Conservation (phyloP, 805 yeast species). For the Sungouiella blattae region DNA sequence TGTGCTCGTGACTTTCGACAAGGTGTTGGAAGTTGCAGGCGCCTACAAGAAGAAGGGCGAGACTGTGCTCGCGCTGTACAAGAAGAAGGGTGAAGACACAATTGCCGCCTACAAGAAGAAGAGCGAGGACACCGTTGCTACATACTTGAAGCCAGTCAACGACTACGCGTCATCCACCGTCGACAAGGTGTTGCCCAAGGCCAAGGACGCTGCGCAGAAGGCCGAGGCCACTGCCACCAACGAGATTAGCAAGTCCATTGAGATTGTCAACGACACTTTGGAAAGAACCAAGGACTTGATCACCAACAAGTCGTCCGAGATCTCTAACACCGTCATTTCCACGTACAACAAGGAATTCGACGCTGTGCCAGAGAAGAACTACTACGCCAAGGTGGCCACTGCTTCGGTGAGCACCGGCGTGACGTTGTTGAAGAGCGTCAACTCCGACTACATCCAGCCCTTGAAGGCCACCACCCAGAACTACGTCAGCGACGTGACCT, state of each 20-base stretch:
- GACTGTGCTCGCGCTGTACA: conserved; percentile 4
- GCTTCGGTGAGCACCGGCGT: conserved; percentile 36
- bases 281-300: conserved; percentile 22
- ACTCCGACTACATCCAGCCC: conserved; percentile 36
- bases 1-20: conserved; percentile 23
- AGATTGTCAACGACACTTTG: conserved; percentile 19
- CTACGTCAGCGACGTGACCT: conserved; percentile 34
- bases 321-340: conserved; percentile 26
- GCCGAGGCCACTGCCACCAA: conserved; percentile 13
- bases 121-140: conserved; percentile 13
- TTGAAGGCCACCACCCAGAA: conserved; percentile 37
- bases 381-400: conserved; percentile 29
- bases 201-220: conserved; percentile 11
- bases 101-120: conserved; percentile 7
- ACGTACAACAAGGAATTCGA: conserved; percentile 36
- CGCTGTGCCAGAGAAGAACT: conserved; percentile 21
- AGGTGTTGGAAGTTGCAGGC: not conserved
- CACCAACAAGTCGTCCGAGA: conserved; percentile 24
- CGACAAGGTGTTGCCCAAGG: conserved; percentile 26
- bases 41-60: conserved; percentile 10
- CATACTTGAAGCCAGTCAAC: conserved; percentile 23
- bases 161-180: conserved; percentile 23
- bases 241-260: conserved; percentile 19
- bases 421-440: conserved; percentile 28
- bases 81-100: conserved; percentile 7